Evolutionary conservation across 306 rosid genomes (phyloP), one percentile per base, ranked within the genome.

Genomic region (Crataegus laevigata): DNA sequence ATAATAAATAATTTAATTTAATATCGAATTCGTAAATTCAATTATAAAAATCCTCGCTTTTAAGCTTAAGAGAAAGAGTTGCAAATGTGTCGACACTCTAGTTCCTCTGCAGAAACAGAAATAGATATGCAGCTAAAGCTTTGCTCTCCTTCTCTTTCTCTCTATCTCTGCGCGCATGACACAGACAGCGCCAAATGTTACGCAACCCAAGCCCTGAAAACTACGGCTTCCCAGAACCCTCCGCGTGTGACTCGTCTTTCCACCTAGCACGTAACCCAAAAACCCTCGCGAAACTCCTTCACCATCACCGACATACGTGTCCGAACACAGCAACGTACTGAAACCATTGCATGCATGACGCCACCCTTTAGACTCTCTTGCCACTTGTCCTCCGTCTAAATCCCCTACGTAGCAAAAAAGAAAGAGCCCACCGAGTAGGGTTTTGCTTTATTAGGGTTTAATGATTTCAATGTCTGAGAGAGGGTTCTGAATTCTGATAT

Each of bases 1-100:
- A 6, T 0, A 32, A 32, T 32, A 6, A 0, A 6, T 0, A 34
- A 1, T 1, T 0, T 1, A 34, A 7, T 34, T 34, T 34, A 0
- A 6, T 6, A 34, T 34, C 0, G 1, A 7, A 34, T 34, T 34
- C 0, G 0, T 7, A 32, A 0, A 34, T 34, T 34, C 36, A 34
- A 34, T 5, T 34, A 0, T 34, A 34, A 34, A 6, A 34, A 5
- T 2, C 4, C 34, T 32, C 0, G 1, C 8, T 32, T 32, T 1
- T 32, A 32, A 32, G 8, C 1, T 0, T 0, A 34, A 0, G 6
- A 6, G 2, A 2, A 34, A 34, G 6, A 52, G 17, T 57, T 22
- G 29, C 62, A 12, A 22, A 11, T 22, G 62, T 22, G 62, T 11
- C 29, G 17, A 11, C 11, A 25, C 62, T 4, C 62, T 11, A 4